Conservation (phyloP, 2,329 filamentous ascomycete species). For the Colletotrichum orbiculare region DNA sequence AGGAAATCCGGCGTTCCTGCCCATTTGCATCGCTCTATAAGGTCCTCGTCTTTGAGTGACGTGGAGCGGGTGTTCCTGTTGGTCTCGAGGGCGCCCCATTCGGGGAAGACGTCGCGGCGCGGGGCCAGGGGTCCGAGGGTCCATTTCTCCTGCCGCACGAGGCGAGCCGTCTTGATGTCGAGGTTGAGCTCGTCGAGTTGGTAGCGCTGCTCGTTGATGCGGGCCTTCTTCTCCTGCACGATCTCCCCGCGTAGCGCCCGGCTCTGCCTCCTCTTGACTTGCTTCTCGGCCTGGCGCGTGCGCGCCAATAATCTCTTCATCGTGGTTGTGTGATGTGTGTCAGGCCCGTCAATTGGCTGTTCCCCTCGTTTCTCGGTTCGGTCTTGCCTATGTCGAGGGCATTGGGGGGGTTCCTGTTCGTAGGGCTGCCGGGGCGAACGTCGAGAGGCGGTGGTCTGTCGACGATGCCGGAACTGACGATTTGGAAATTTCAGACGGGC, state of each 20-base stretch:
- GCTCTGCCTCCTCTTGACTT: constrained; percentile 62
- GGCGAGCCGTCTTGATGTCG: constrained; percentile 47
- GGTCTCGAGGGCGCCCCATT: constrained; percentile 62
- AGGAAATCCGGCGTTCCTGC: constrained; percentile 74
- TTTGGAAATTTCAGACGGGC: constrained; percentile 36
- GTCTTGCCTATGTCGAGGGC: not conserved
- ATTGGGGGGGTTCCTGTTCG: constrained; percentile 12
- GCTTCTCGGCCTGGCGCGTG: constrained; percentile 73
- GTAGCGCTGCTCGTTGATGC: constrained; percentile 46
- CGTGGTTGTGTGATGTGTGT: constrained; percentile 34
- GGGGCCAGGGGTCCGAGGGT: constrained; percentile 82
- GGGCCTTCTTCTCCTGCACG: constrained; percentile 44
- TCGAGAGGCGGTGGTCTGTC: constrained; percentile 19
- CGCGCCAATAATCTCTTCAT: constrained; percentile 81
- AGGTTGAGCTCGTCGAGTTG: constrained; percentile 49
- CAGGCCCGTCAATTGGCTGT: constrained; percentile 13
- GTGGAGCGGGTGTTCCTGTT: constrained; percentile 50
- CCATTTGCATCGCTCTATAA: constrained; percentile 62
- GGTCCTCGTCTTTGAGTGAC: constrained; percentile 46
- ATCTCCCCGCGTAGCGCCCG: constrained; percentile 50
- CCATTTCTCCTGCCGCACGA: constrained; percentile 79
- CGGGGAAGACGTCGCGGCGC: constrained; percentile 75
- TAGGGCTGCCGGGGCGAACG: constrained; percentile 8
- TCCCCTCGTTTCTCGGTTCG: not conserved
- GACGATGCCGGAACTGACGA: constrained; percentile 28